These are phyloP conservation scores for Exobasidium cylindrosporum DNA, from an alignment of 1,284 basidiomycete genomes.

Conservation along the genomic window DNA sequence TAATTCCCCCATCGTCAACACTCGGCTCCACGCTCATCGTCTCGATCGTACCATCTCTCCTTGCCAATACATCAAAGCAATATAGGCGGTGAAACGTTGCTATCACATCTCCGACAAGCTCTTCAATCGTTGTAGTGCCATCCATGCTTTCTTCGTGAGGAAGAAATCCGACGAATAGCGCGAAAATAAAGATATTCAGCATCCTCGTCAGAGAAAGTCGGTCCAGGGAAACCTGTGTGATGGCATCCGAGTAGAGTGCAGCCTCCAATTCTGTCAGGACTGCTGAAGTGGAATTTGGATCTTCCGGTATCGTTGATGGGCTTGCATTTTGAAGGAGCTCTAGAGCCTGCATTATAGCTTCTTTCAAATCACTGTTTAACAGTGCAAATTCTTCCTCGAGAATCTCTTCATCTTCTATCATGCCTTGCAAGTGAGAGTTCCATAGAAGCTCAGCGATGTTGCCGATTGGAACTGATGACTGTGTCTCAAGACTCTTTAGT, in stretches of 20 bases:
- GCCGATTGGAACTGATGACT: neutral
- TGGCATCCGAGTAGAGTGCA: constrained; percentile 5
- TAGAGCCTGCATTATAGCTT: neutral
- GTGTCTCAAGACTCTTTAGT: neutral
- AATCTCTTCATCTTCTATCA: neutral
- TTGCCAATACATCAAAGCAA: neutral
- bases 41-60: neutral
- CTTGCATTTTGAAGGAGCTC: neutral
- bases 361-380: neutral
- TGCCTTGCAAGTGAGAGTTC: neutral
- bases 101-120: neutral
- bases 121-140: neutral
- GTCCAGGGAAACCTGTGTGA: neutral
- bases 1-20: neutral
- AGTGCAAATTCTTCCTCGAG: neutral
- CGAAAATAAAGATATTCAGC: neutral
- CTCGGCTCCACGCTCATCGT: neutral
- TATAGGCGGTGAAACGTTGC: neutral
- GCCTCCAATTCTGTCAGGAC: constrained; percentile 4
- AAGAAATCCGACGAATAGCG: neutral
- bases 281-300: neutral
- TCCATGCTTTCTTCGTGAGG: neutral
- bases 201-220: neutral
- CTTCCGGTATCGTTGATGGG: neutral
- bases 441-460: neutral